These are phyloP conservation scores for Mycena epipterygia DNA, from an alignment of 768 basidiomycete species.

Conservation along the genomic window DNA sequence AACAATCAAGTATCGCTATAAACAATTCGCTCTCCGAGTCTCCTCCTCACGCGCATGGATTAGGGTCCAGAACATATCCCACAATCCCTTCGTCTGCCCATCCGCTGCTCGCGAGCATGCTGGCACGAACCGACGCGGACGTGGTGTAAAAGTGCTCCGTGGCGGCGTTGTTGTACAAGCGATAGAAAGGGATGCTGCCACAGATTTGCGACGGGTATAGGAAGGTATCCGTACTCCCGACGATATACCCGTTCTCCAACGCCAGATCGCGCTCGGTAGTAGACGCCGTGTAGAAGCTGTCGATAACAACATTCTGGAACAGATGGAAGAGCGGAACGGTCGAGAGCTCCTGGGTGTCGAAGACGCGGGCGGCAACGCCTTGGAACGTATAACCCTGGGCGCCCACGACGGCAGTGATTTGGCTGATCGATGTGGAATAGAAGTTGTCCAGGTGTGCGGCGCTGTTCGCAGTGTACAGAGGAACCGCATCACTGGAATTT, in stretches of 20 bases:
- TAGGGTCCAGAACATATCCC: constrained; percentile 12
- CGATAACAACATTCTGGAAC: background rate
- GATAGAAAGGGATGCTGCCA: constrained; percentile 12
- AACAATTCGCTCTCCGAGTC: too few relatives aligned
- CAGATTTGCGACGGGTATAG: constrained; percentile 10
- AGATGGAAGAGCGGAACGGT: constrained; percentile 10
- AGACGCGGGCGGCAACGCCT: constrained; percentile 11
- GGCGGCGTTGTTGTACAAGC: constrained; percentile 5
- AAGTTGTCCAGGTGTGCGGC: background rate
- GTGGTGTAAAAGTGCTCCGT: constrained; percentile 16
- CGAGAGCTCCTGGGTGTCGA: constrained; percentile 9
- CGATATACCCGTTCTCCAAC: background rate
- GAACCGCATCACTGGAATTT: constrained; percentile 1
- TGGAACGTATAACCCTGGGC: constrained; percentile 7
- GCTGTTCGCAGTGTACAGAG: background rate
- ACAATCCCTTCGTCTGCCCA: constrained; percentile 8
- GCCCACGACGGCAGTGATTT: constrained; percentile 8
- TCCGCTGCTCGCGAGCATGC: background rate
- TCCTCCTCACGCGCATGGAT: background rate
- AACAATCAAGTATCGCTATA: too few relatives aligned
- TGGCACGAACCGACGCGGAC: background rate
- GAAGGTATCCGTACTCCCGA: background rate
- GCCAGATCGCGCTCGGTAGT: background rate
- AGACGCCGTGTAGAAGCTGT: constrained; percentile 14
- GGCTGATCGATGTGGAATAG: background rate